Conservation (phyloP, 1,284 basidiomycete genomes). For the Pseudozyma sp. region DNA sequence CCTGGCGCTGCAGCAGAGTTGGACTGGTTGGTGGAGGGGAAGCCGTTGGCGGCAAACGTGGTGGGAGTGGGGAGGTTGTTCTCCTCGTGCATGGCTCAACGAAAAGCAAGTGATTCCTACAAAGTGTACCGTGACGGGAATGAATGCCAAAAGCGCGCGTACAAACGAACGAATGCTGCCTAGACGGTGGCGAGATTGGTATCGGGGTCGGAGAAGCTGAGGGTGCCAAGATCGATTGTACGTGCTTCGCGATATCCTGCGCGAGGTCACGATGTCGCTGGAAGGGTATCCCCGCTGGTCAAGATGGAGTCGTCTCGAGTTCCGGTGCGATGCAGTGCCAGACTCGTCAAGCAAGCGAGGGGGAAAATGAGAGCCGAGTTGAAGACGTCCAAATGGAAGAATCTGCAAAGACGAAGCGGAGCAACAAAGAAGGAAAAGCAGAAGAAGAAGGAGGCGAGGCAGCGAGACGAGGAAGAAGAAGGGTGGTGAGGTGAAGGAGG, state of each 20-base stretch:
- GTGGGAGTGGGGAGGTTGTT: slow-evolving; percentile 30
- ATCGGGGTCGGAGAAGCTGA: background rate
- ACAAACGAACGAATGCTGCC: too few species aligned
- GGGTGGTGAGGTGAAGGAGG: background rate
- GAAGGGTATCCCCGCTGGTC: too few species aligned
- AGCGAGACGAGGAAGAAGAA: background rate
- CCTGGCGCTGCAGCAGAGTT: slow-evolving; percentile 26
- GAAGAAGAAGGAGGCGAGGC: background rate
- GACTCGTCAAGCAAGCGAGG: too few species aligned
- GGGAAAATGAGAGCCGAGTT: background rate
- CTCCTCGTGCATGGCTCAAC: slow-evolving; percentile 33
- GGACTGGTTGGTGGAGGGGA: slow-evolving; percentile 9
- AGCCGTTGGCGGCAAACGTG: slow-evolving; percentile 34
- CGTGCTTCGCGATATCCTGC: slow-evolving; percentile 6
- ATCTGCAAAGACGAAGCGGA: background rate
- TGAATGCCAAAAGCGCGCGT: too few species aligned
- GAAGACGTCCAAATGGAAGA: background rate
- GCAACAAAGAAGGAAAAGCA: background rate
- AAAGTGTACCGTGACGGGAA: too few species aligned
- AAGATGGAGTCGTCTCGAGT: too few species aligned
- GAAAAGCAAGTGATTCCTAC: background rate
- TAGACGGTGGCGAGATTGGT: too few species aligned
- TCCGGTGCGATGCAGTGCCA: too few species aligned
- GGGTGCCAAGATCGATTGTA: slow-evolving; percentile 4
- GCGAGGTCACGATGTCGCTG: background rate